A percentile compares a stretch with the other conserved stretches of the same genome.
These are phyloP conservation scores for Ensete ventricosum DNA, from an alignment of 176 grass and related monocot species.

Conservation along the genomic window DNA sequence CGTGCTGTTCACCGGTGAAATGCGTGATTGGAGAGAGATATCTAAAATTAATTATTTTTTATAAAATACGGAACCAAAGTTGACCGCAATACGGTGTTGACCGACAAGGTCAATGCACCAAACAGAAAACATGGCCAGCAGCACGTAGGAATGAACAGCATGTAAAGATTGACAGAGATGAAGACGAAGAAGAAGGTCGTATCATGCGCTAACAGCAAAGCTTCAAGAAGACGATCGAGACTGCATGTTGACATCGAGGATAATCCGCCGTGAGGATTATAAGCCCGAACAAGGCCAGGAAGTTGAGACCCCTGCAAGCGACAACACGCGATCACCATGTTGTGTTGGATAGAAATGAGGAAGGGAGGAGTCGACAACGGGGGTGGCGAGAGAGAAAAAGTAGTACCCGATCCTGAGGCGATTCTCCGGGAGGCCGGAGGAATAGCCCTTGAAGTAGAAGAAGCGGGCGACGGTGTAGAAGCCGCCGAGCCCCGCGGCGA, in stretches of 20 bases:
- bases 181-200: too few species aligned
- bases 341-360: not conserved
- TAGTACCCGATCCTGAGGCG: slow-evolving; percentile 82
- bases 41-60: too few species aligned
- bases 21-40: too few species aligned
- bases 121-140: too few species aligned
- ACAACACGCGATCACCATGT: not conserved
- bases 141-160: too few species aligned
- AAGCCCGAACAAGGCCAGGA: slow-evolving; percentile 59
- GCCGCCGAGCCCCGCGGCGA: slow-evolving; percentile 46
- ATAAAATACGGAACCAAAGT: too few species aligned
- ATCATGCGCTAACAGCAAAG: not conserved
- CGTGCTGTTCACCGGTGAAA: too few species aligned
- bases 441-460: slow-evolving; percentile 98
- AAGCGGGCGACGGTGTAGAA: slow-evolving; percentile 66
- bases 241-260: slow-evolving; percentile 46
- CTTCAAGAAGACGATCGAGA: not conserved
- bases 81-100: too few species aligned
- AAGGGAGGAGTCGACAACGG: not conserved
- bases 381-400: slow-evolving; percentile 1
- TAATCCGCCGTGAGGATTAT: slow-evolving; percentile 68
- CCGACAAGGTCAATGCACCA: too few species aligned
- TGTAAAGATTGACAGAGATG: too few species aligned
- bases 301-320: slow-evolving; percentile 47
- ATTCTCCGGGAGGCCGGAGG: slow-evolving; percentile 72